Conservation (phyloP, 2,329 filamentous ascomycete genomes). For the Claviceps maximensis region DNA sequence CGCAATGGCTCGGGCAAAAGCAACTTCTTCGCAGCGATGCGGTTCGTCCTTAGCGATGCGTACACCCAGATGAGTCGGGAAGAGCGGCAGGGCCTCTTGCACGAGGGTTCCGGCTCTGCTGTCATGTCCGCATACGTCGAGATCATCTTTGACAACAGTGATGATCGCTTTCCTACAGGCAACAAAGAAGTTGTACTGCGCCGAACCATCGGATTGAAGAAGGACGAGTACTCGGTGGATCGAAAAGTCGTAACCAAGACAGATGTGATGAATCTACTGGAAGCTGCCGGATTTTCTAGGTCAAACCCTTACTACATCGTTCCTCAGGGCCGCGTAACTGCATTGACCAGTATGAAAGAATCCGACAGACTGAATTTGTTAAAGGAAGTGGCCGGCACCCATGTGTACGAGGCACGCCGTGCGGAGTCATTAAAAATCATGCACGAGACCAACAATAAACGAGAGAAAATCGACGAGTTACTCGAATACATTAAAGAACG, state of each 20-base stretch:
- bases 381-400: slow-evolving; percentile 96
- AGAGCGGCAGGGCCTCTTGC: slow-evolving; percentile 88
- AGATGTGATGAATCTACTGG: slow-evolving; percentile 89
- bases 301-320: slow-evolving; percentile 99
- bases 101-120: slow-evolving; percentile 93
- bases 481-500: slow-evolving; percentile 86
- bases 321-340: slow-evolving; percentile 88
- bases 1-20: slow-evolving; percentile 99
- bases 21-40: slow-evolving; percentile 98
- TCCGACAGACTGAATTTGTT: slow-evolving; percentile 75
- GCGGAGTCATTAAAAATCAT: slow-evolving; percentile 93
- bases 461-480: slow-evolving; percentile 84
- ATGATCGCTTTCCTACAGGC: slow-evolving; percentile 87
- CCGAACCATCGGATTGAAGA: slow-evolving; percentile 91
- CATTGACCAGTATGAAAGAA: slow-evolving; percentile 98
- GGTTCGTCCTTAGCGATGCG: slow-evolving; percentile 94
- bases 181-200: slow-evolving; percentile 83
- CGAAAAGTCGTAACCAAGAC: slow-evolving; percentile 90
- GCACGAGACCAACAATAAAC: slow-evolving; percentile 90
- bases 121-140: slow-evolving; percentile 99
- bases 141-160: slow-evolving; percentile 95
- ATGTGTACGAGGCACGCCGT: slow-evolving; percentile 87
- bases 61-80: slow-evolving; percentile 94
- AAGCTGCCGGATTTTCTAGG: slow-evolving; percentile 90
- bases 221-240: slow-evolving; percentile 96